phyloP scores from a whole-genome alignment of 257 asterid genomes.

The Lithospermum erythrorhizon region DNA sequence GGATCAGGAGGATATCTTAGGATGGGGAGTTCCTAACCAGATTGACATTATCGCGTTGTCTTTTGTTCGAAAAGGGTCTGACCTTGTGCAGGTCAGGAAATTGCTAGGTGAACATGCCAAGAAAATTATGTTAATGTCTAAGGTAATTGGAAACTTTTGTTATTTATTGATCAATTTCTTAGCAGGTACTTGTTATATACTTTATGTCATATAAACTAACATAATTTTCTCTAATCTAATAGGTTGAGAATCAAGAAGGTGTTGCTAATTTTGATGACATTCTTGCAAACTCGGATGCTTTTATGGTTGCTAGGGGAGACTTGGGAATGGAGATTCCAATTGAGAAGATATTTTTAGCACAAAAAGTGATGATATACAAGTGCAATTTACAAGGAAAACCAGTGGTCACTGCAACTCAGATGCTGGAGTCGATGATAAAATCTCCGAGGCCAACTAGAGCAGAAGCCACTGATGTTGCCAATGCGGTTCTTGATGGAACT shows the following conservation, averaged over 20 bases:
- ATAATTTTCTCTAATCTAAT: not conserved
- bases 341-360: constrained; percentile 5
- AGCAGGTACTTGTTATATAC: not conserved
- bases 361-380: constrained; percentile 4
- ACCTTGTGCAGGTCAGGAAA: not conserved
- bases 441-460: constrained; percentile 6
- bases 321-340: constrained; percentile 6
- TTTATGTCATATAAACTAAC: not conserved
- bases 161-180: not conserved
- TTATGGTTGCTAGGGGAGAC: constrained; percentile 4
- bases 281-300: not conserved
- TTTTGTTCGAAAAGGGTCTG: not conserved
- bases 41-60: constrained; percentile 2
- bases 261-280: constrained; percentile 3
- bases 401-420: constrained; percentile 2
- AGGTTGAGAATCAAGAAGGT: constrained; percentile 8
- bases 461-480: constrained; percentile 6
- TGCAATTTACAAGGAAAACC: constrained; percentile 1
- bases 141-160: not conserved
- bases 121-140: constrained; percentile 2
- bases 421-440: constrained; percentile 4
- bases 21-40: constrained; percentile 8
- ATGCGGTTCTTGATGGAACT: constrained; percentile 2
- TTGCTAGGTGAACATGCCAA: constrained; percentile 3
- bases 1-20: constrained; percentile 5